Conservation (phyloP, 2,329 filamentous ascomycete species). For the Colletotrichum kahawae region DNA sequence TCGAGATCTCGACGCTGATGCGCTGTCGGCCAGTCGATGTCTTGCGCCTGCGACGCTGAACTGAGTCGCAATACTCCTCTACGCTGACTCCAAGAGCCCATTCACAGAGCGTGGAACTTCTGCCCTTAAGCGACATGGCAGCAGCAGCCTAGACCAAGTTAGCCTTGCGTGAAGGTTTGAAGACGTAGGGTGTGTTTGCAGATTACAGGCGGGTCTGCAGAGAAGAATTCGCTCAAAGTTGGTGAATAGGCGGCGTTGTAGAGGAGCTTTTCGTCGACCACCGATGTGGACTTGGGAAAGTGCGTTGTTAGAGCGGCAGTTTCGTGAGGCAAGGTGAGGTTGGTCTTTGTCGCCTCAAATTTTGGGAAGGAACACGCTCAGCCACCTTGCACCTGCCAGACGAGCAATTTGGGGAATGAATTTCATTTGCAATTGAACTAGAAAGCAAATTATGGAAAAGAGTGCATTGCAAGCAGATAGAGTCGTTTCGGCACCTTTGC, state of each 20-base stretch:
- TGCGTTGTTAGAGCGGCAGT: background rate
- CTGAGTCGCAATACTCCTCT: constrained; percentile 24
- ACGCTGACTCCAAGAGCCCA: constrained; percentile 46
- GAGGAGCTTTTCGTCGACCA: background rate
- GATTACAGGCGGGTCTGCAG: background rate
- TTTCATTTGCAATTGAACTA: background rate
- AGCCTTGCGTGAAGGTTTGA: background rate
- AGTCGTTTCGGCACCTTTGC: background rate
- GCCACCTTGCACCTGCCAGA: background rate
- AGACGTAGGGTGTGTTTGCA: background rate
- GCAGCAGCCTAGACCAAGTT: background rate
- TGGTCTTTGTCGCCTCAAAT: background rate
- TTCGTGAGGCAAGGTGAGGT: background rate
- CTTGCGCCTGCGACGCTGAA: constrained; percentile 5
- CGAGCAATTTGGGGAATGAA: background rate
- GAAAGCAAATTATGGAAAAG: background rate
- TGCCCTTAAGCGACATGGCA: constrained; percentile 11
- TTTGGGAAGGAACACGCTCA: background rate
- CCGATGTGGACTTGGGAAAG: background rate
- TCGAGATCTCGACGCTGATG: constrained; percentile 44
- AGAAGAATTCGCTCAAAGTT: background rate
- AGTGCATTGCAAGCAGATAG: background rate
- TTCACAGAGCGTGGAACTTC: constrained; percentile 37
- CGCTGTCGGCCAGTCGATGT: constrained; percentile 29
- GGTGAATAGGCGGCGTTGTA: background rate